These are phyloP conservation scores for Pterocarpus santalinus DNA, from an alignment of 306 rosid genomes.

Conservation along the genomic window DNA sequence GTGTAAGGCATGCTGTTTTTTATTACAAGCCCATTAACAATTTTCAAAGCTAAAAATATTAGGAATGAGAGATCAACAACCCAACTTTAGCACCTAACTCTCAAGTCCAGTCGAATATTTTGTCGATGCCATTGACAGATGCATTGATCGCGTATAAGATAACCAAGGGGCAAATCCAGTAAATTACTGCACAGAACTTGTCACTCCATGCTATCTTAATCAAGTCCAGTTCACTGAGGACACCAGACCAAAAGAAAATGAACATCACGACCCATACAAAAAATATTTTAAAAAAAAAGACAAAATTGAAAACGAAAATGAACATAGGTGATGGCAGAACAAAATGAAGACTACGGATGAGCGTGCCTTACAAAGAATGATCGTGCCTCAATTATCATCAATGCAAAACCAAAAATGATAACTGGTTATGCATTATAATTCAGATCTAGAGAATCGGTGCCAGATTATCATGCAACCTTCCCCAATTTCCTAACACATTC, in stretches of 20 bases:
- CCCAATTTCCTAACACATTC: background rate
- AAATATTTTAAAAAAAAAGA: no score
- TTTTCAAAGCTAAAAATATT: no score
- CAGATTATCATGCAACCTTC: background rate
- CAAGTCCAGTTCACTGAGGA: background rate
- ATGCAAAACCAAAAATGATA: background rate
- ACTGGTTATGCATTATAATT: background rate
- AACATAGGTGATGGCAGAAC: background rate
- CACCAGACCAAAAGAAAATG: background rate
- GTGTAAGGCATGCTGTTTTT: background rate
- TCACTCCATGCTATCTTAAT: background rate
- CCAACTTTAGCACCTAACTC: background rate
- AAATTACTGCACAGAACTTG: background rate
- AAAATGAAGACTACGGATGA: background rate
- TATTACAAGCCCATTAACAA: background rate
- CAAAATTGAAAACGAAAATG: no score
- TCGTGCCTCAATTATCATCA: background rate
- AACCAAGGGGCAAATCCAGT: background rate
- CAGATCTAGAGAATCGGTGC: background rate
- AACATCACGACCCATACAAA: background rate
- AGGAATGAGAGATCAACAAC: no score
- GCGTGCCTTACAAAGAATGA: background rate
- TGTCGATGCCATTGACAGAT: background rate
- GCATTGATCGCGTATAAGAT: background rate
- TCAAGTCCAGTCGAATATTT: background rate